These are phyloP conservation scores for Hypsizygus ulmarius DNA, from an alignment of 1,284 basidiomycete species.

Conservation along the genomic window DNA sequence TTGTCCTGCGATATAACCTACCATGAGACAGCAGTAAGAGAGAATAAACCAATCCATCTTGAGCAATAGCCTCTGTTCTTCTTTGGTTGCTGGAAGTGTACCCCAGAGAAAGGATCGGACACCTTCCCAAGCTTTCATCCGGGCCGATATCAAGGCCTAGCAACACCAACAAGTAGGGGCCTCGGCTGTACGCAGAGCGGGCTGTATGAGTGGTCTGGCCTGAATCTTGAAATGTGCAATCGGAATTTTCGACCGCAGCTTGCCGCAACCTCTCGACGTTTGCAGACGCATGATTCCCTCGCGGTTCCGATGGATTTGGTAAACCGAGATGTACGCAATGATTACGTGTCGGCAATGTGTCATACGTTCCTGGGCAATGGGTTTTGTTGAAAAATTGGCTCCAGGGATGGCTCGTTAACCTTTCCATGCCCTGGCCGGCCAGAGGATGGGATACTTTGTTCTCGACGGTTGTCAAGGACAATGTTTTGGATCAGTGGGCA, in stretches of 20 bases:
- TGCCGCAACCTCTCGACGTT: too few relatives aligned
- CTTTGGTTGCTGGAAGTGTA: constrained; percentile 12
- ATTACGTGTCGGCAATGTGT: constrained; percentile 12
- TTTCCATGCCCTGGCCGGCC: neutral
- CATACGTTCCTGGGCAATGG: neutral
- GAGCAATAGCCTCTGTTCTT: constrained; percentile 47
- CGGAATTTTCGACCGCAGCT: too few relatives aligned
- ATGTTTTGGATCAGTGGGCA: too few relatives aligned
- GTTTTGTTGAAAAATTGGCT: neutral
- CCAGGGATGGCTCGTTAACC: neutral
- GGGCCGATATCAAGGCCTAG: too few relatives aligned
- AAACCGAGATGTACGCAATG: constrained; percentile 11
- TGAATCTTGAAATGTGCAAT: constrained; percentile 1
- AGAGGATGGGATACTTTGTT: neutral
- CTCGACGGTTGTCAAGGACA: too few relatives aligned
- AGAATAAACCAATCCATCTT: constrained; percentile 68
- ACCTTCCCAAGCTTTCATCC: constrained; percentile 6
- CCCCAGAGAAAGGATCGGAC: constrained; percentile 15
- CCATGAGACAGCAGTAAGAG: constrained; percentile 70
- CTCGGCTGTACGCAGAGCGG: neutral
- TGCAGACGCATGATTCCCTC: neutral
- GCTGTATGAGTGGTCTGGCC: neutral
- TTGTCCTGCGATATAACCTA: constrained; percentile 32
- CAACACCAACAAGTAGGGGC: too few relatives aligned
- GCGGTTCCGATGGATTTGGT: constrained; percentile 5